phyloP scores from a whole-genome alignment of 768 basidiomycete genomes.

The Dendrothele bispora region DNA sequence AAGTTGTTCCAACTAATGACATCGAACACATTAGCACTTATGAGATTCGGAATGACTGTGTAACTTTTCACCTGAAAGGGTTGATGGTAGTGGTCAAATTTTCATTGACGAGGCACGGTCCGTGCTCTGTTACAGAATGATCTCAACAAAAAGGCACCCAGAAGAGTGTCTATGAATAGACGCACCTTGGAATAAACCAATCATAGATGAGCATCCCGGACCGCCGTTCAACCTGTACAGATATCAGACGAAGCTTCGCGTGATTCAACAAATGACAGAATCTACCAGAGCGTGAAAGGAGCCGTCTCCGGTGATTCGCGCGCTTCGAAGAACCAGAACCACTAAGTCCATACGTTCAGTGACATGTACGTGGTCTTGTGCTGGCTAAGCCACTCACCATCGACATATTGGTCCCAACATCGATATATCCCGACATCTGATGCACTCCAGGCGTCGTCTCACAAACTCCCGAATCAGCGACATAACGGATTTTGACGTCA shows the following conservation, averaged over 20 bases:
- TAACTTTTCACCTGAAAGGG: slow-evolving; percentile 48
- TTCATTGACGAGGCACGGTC: slow-evolving; percentile 59
- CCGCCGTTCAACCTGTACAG: slow-evolving; percentile 25
- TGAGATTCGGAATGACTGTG: not conserved
- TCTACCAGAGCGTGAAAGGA: slow-evolving; percentile 65
- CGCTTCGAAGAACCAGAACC: slow-evolving; percentile 78
- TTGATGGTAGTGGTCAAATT: slow-evolving; percentile 58
- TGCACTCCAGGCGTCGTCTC: slow-evolving; percentile 51
- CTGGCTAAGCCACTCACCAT: slow-evolving; percentile 32
- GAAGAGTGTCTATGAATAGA: not conserved
- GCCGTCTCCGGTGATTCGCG: slow-evolving; percentile 58
- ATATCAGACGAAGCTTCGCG: not conserved
- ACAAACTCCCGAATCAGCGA: slow-evolving; percentile 51
- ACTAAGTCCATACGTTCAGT: slow-evolving; percentile 33
- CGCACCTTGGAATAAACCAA: slow-evolving; percentile 63
- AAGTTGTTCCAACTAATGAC: slow-evolving; percentile 62
- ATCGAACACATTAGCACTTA: not conserved
- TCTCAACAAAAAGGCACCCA: not conserved
- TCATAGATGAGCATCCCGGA: slow-evolving; percentile 63
- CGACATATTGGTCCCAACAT: slow-evolving; percentile 49
- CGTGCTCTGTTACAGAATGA: slow-evolving; percentile 45
- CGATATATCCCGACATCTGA: slow-evolving; percentile 52
- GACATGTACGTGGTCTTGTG: not conserved
- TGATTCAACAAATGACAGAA: not conserved
- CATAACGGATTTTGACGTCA: slow-evolving; percentile 19